Evolutionary conservation across 768 basidiomycete genomes (phyloP), one percentile per base, ranked within the genome.

Genomic region (Mycena metata): DNA sequence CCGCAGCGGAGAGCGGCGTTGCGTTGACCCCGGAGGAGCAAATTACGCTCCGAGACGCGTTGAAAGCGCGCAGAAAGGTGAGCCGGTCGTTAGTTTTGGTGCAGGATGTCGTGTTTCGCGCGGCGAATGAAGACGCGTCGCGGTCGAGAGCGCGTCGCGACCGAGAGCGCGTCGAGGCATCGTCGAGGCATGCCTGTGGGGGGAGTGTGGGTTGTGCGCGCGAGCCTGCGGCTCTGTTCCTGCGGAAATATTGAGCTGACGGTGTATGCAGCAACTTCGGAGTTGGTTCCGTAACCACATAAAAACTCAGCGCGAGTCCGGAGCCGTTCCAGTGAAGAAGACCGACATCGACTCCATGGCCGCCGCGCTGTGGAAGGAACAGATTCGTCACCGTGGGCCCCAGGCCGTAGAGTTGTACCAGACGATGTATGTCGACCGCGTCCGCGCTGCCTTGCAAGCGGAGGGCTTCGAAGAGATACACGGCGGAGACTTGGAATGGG

Each of bases 251-350:
- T 30, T 6, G 30, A 30, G 30, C 30, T 30, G 30, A 30, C 30
- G 30, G 30, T 30, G 2, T 23, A 23, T 9, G 9, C 54, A 64
- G 63, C 63, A 64, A 64, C 8, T 64, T 16, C 54, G 63, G 11
- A 19, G 2, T 15, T 64, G 63, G 63, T 64, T 47, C 33, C 52
- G 63, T 5, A 64, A 64, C n/a, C n/a, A 56, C 55, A 11, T 15
- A 17, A 5, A 7, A 7, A 47, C 30, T 6, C 30, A 30, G 30
- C 30, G 30, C 30, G 30, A 46, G 5, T 21, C 8, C 26, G n/a
- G 35, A 30, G 21, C 35, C 2, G 30, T 19, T 10, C 6, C 30
- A 10, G 35, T 16, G 43, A 12, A 43, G 23, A 35, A 24, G 23
- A 56, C 47, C 36, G 24, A 36, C 33, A n/a, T 24, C 42, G 24